Evolutionary conservation across 2,329 filamentous ascomycete species (phyloP).

Genomic region (Ophiobolus disseminans): DNA sequence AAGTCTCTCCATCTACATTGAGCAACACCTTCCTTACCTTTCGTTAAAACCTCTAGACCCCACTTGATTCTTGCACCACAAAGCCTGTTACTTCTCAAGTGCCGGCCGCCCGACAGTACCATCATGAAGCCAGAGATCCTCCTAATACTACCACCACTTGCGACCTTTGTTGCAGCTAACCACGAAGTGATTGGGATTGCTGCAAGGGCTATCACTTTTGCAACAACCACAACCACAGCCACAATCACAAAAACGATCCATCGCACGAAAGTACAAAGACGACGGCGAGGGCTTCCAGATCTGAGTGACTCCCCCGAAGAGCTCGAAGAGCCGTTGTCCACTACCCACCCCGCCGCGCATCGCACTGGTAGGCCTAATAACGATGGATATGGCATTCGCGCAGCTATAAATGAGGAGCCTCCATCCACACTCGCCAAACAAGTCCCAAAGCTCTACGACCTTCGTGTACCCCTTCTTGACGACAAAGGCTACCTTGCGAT

Average conservation of each 20-base stretch:
- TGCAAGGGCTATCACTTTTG: not conserved
- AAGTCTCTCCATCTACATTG: not conserved
- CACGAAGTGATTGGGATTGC: not conserved
- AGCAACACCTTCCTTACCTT: not conserved
- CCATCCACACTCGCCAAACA: no score
- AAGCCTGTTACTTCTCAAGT: not conserved
- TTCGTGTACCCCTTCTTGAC: slow-evolving; percentile 1
- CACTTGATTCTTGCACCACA: not conserved
- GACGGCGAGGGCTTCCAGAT: not conserved
- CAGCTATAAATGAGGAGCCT: no score
- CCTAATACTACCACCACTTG: not conserved
- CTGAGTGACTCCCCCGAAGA: not conserved
- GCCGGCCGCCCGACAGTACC: not conserved
- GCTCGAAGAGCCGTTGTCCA: no score
- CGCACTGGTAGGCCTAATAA: not conserved
- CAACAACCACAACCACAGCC: not conserved
- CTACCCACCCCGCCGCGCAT: no score
- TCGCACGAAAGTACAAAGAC: not conserved
- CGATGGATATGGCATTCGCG: no score
- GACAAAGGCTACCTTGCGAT: slow-evolving; percentile 10
- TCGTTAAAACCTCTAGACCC: no score
- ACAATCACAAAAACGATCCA: not conserved
- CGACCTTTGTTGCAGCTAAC: not conserved
- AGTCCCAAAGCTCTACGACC: slow-evolving; percentile 9
- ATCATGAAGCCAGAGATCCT: not conserved